Evolutionary conservation across 1,284 basidiomycete genomes (phyloP), one percentile per base, ranked within the genome.

Genomic region (Golubevia pallescens): DNA sequence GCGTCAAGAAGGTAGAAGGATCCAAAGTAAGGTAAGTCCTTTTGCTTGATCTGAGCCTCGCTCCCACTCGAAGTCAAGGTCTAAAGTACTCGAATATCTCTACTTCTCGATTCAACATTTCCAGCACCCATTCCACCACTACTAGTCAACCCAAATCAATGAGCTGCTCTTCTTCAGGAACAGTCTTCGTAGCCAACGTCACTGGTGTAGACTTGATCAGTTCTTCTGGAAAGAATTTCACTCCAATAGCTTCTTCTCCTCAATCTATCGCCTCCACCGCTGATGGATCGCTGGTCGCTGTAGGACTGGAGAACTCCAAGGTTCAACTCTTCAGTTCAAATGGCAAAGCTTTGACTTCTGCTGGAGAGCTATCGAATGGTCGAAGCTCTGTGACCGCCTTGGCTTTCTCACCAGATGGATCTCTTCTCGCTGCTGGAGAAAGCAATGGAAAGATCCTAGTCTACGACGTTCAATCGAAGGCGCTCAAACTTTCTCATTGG

Each of bases 381-480:
- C 73, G 81, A 2, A 71, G 70, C 13, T 63, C 75, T 3, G 88
- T 97, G 13, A 92, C 92, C 28, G 90, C 91, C 0, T 86, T 99
- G 1, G 90, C 93, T 0, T 93, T 97, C 86, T 93, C 93, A 0
- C 89, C 91, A 0, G 91, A 95, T 80, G 92, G 92, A 0, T 87
- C 87, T 38, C 87, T 92, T 24, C 88, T 97, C 7, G 93, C 92
- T 58, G 88, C 90, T 2, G 86, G 86, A 1, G 86, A 94, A 91
- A 90, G 91, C 2, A 89, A 88, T 55, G 93, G 93, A 55, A 93
- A 91, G 86, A 90, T 96, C 65, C 87, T 90, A n/a, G 88, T 95
- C 8, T 93, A 91, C 86, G 91, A 94, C 74, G 89, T n/a, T n/a
- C 34, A 38, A 38, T 10, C 3, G 34, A 38, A 38, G 34, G 6